These are phyloP conservation scores for Amanita thiersii DNA, from an alignment of 768 basidiomycete genomes.

Conservation along the genomic window DNA sequence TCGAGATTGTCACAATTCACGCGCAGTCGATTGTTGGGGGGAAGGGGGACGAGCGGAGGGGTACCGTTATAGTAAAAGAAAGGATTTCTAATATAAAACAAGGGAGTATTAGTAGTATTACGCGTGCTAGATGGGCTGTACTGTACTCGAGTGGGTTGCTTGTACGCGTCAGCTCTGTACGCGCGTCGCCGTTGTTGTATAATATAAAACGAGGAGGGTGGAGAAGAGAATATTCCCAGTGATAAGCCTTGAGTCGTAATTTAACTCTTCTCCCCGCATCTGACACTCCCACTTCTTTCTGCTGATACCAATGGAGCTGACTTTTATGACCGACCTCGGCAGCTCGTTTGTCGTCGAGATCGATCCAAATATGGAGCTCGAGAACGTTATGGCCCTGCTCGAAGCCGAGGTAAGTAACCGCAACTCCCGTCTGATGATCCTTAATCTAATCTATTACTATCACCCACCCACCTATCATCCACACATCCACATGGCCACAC, in stretches of 20 bases:
- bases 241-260: no score
- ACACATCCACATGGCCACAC: neutral
- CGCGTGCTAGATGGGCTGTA: no score
- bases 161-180: neutral
- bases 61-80: no score
- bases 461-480: neutral
- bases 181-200: neutral
- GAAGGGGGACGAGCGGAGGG: constrained; percentile 2
- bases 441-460: neutral
- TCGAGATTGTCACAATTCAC: constrained; percentile 43
- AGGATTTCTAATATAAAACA: no score
- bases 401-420: constrained; percentile 79
- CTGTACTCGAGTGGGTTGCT: no score
- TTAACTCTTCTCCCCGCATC: neutral
- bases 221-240: no score
- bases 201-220: no score
- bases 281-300: constrained; percentile 3
- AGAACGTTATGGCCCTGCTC: constrained; percentile 88
- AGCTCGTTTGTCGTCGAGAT: constrained; percentile 69
- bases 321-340: constrained; percentile 63
- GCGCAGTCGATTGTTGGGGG: constrained; percentile 8
- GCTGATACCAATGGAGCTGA: constrained; percentile 49
- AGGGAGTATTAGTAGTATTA: no score
- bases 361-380: constrained; percentile 84
- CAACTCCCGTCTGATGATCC: neutral